Evolutionary conservation across 164 flowering plant genomes (phyloP).

Genomic region (Brasenia schreberi): DNA sequence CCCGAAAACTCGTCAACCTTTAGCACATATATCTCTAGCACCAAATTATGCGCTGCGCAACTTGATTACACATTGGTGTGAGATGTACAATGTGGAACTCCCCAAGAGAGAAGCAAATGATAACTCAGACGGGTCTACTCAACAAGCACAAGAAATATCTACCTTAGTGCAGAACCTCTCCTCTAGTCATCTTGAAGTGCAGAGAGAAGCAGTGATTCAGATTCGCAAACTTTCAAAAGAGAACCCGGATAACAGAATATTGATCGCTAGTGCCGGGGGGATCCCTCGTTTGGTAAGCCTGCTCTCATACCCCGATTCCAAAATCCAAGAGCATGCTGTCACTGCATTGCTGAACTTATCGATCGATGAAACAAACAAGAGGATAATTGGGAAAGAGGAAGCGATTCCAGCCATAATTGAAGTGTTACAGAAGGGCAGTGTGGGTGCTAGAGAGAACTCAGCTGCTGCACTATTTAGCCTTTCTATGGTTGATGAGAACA

Average conservation of each 20-base stretch:
- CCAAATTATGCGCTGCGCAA: conserved; percentile 75
- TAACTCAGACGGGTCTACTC: conserved; percentile 9
- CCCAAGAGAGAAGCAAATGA: conserved; percentile 25
- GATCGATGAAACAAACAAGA: conserved; percentile 66
- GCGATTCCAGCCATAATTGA: conserved; percentile 68
- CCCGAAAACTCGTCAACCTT: conserved; percentile 58
- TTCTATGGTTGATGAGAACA: conserved; percentile 75
- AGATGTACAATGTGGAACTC: conserved; percentile 44
- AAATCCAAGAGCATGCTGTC: conserved; percentile 64
- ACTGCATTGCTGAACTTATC: conserved; percentile 78
- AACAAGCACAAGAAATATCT: conserved; percentile 26
- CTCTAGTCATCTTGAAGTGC: conserved; percentile 27
- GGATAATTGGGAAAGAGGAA: conserved; percentile 38
- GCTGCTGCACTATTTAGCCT: conserved; percentile 84
- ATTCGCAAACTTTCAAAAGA: conserved; percentile 73
- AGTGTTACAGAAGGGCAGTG: conserved; percentile 40
- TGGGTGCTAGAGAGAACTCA: conserved; percentile 66
- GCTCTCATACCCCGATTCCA: conserved; percentile 57
- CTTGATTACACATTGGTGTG: conserved; percentile 70
- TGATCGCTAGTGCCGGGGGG: conserved; percentile 52
- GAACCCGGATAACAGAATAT: conserved; percentile 53
- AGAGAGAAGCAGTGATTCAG: conserved; percentile 36
- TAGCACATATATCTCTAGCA: conserved; percentile 49
- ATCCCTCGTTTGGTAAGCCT: conserved; percentile 49
- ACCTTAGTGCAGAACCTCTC: conserved; percentile 41